phyloP scores from a whole-genome alignment of 2,329 filamentous ascomycete genomes.

The Diaporthe citriasiana region DNA sequence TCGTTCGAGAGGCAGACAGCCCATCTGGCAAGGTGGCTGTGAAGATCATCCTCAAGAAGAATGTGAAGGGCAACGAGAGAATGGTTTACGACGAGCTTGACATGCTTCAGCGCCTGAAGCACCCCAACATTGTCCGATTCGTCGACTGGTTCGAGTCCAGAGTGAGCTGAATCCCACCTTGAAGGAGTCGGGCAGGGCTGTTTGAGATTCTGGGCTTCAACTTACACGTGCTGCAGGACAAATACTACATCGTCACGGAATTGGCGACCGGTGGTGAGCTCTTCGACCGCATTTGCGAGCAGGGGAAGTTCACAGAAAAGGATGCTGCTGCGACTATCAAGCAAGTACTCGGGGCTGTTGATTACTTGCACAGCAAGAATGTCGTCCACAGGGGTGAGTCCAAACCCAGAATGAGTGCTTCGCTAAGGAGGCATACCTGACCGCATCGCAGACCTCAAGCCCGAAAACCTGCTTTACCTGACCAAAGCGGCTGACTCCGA shows the following conservation, averaged over 20 bases:
- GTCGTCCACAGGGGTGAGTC: slow-evolving; percentile 91
- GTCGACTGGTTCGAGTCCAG: slow-evolving; percentile 99
- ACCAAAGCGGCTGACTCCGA: slow-evolving; percentile 83
- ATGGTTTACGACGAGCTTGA: slow-evolving; percentile 99
- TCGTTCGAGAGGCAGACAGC: slow-evolving; percentile 94
- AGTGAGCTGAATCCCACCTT: slow-evolving; percentile 65
- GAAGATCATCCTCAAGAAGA: slow-evolving; percentile 99
- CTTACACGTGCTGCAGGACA: slow-evolving; percentile 75
- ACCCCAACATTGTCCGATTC: slow-evolving; percentile 97
- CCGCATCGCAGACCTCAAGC: slow-evolving; percentile 83
- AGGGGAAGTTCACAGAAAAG: slow-evolving; percentile 98
- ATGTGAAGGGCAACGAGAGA: slow-evolving; percentile 96
- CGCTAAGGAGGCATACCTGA: slow-evolving; percentile 21
- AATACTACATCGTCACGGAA: slow-evolving; percentile 99
- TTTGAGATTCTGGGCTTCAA: background rate
- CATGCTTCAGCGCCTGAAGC: slow-evolving; percentile 90
- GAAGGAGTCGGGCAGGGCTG: background rate
- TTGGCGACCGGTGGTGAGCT: slow-evolving; percentile 95
- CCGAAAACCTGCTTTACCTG: slow-evolving; percentile 96
- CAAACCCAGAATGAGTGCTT: background rate
- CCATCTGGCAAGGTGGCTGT: slow-evolving; percentile 89
- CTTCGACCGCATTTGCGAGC: slow-evolving; percentile 98
- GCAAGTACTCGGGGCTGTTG: slow-evolving; percentile 91
- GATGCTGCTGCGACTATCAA: slow-evolving; percentile 96
- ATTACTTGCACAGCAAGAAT: slow-evolving; percentile 94